Evolutionary conservation across 2,329 filamentous ascomycete species (phyloP).

Genomic region (Colletotrichum australisinense): DNA sequence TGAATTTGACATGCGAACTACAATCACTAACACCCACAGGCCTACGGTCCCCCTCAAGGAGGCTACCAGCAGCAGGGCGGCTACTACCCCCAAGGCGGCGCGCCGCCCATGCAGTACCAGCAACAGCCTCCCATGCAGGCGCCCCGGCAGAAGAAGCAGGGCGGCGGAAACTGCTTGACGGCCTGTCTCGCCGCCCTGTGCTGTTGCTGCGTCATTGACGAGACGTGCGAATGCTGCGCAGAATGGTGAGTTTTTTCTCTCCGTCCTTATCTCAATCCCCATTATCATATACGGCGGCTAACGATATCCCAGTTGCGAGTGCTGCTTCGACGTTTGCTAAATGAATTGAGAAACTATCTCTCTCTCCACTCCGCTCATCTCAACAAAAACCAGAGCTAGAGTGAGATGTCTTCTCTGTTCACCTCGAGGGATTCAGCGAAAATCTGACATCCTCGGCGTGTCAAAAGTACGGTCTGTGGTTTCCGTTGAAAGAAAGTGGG

Average conservation of each 20-base stretch:
- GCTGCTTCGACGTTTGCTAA: slow-evolving; percentile 42
- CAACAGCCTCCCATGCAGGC: slow-evolving; percentile 46
- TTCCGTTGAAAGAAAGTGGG: not conserved
- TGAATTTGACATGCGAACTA: not conserved
- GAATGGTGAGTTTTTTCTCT: slow-evolving; percentile 47
- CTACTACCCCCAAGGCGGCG: slow-evolving; percentile 44
- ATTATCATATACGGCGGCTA: not conserved
- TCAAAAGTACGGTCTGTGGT: not conserved
- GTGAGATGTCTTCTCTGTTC: no score
- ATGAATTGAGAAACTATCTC: not conserved
- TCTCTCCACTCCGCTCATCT: not conserved
- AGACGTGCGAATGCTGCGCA: slow-evolving; percentile 59
- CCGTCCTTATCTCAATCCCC: no score
- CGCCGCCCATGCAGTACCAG: slow-evolving; percentile 58
- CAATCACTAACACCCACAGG: slow-evolving; percentile 36
- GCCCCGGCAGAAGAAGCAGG: slow-evolving; percentile 41
- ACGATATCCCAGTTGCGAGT: slow-evolving; percentile 48
- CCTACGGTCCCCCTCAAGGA: slow-evolving; percentile 44
- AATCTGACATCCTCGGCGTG: slow-evolving; percentile 15
- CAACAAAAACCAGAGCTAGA: not conserved
- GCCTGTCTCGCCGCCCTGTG: slow-evolving; percentile 61
- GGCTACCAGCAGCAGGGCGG: slow-evolving; percentile 46
- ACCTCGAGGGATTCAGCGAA: not conserved
- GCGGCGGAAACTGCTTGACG: slow-evolving; percentile 55
- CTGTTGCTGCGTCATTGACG: slow-evolving; percentile 63